phyloP scores from a whole-genome alignment of 2,329 filamentous ascomycete genomes.

The Neurospora sp. region DNA sequence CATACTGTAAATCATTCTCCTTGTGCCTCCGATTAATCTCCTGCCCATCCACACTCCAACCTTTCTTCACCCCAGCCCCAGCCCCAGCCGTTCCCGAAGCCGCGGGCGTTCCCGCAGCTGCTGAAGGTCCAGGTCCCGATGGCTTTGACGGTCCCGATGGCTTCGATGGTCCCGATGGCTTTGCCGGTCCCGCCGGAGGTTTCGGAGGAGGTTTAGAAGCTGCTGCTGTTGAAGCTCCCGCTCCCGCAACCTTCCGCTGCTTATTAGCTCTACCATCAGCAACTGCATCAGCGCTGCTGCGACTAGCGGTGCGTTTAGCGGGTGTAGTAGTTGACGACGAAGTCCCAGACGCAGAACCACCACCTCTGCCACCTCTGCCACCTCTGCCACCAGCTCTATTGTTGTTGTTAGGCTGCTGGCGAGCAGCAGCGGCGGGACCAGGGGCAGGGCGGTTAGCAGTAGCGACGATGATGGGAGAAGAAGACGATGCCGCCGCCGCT shows the following conservation, averaged over 20 bases:
- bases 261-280: not conserved
- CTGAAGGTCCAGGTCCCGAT: not conserved
- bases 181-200: too few species aligned
- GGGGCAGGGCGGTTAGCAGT: not conserved
- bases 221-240: not conserved
- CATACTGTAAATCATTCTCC: not conserved
- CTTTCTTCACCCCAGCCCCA: not conserved
- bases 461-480: not conserved
- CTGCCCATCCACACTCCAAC: not conserved
- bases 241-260: not conserved
- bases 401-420: not conserved
- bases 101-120: not conserved
- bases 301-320: not conserved
- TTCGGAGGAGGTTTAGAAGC: too few species aligned
- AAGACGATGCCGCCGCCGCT: not conserved
- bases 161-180: too few species aligned
- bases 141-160: too few species aligned
- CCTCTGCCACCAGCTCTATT: not conserved
- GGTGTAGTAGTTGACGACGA: not conserved
- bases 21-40: not conserved
- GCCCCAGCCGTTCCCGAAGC: not conserved
- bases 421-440: not conserved
- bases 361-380: not conserved
- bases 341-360: not conserved
- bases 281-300: not conserved